Evolutionary conservation across 257 asterid species (phyloP).

Genomic region (Solanum sejunctum): DNA sequence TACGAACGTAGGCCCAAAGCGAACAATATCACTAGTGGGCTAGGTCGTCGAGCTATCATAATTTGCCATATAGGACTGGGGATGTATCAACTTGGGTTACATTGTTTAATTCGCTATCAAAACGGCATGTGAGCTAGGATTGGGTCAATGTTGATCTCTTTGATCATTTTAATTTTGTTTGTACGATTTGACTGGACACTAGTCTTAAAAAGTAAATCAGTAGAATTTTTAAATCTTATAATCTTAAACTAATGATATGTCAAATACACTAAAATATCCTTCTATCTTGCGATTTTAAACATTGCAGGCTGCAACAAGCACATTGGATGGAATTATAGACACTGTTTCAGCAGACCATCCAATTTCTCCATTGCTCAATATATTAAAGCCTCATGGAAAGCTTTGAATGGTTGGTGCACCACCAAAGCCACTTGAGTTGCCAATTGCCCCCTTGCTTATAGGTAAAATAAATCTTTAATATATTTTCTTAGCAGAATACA

Average conservation of each 20-base stretch:
- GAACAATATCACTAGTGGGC: too few relatives aligned
- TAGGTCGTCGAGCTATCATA: too few relatives aligned
- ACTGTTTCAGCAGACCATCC: constrained; percentile 23
- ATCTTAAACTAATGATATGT: not conserved
- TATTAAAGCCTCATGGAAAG: constrained; percentile 18
- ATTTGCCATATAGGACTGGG: not conserved
- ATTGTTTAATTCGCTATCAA: not conserved
- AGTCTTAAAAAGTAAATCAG: not conserved
- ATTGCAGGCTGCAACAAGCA: constrained; percentile 12
- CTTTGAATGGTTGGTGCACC: constrained; percentile 21
- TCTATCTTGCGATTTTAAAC: not conserved
- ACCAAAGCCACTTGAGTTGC: constrained; percentile 12
- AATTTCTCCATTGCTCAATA: constrained; percentile 2
- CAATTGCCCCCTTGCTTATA: constrained; percentile 6
- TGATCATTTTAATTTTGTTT: not conserved
- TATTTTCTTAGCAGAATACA: not conserved
- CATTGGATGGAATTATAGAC: constrained; percentile 23
- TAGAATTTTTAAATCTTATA: not conserved
- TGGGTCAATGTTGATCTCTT: too few relatives aligned
- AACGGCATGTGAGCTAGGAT: not conserved
- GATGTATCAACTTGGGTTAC: not conserved
- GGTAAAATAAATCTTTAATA: not conserved
- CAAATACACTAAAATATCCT: not conserved
- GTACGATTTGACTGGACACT: not conserved
- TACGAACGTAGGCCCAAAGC: too few relatives aligned